Percentiles rank a stretch among this genome's conserved stretches.
phyloP scores from a whole-genome alignment of 176 grass and related monocot genomes.

The Oryza longistaminata region DNA sequence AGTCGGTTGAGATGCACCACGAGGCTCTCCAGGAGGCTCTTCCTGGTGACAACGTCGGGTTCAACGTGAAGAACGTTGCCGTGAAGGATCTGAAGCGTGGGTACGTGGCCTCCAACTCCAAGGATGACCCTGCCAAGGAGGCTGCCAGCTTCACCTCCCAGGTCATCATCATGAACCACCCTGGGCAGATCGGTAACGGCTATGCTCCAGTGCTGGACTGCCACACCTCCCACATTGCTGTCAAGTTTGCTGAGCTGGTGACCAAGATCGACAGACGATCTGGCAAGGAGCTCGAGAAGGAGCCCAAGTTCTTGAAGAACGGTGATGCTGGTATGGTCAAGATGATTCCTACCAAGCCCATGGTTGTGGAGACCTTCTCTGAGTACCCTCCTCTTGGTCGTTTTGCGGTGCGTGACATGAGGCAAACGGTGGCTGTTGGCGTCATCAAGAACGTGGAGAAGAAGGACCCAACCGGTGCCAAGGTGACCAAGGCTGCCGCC shows the following conservation, averaged over 20 bases:
- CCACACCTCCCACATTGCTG: conserved; percentile 65
- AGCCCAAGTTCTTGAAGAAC: not conserved
- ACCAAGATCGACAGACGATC: conserved; percentile 53
- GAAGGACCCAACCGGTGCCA: conserved; percentile 79
- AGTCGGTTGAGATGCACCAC: not conserved
- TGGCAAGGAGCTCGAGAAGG: not conserved
- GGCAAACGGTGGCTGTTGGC: not conserved
- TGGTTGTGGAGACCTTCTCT: not conserved
- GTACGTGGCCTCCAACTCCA: not conserved
- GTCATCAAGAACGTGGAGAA: conserved; percentile 86
- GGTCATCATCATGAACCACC: conserved; percentile 19
- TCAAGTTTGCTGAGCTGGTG: conserved; percentile 57
- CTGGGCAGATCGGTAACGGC: conserved; percentile 61
- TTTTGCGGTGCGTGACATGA: not conserved
- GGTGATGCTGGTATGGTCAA: not conserved
- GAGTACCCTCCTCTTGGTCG: not conserved
- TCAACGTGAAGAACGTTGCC: not conserved
- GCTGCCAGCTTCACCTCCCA: not conserved
- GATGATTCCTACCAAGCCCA: not conserved
- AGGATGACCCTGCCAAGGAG: not conserved
- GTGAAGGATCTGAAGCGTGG: not conserved
- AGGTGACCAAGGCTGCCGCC: conserved; percentile 82
- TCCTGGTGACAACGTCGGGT: not conserved
- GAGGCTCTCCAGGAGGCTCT: not conserved
- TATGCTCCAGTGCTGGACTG: conserved; percentile 63